Percentiles rank a stretch among this genome's conserved stretches.
phyloP scores from a whole-genome alignment of 2,329 filamentous ascomycete species.

The Furcasterigmium sp. region DNA sequence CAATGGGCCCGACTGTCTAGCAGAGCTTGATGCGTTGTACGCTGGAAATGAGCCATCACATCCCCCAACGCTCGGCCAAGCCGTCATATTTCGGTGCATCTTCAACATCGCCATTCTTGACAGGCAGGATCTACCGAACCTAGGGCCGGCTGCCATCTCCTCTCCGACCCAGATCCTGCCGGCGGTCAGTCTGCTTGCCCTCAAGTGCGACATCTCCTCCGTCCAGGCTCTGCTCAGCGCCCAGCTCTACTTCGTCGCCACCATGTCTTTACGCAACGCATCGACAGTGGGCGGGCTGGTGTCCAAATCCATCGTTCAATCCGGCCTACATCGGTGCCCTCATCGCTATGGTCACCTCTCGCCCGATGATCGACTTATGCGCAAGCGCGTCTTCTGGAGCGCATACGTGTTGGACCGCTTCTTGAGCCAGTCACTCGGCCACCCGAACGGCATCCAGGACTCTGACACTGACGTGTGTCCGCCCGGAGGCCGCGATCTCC shows the following conservation, averaged over 20 bases:
- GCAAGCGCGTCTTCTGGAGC: conserved; percentile 35
- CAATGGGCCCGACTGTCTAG: conserved; percentile 42
- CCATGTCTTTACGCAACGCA: conserved; percentile 41
- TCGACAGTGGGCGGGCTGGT: conserved; percentile 42
- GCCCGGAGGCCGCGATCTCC: conserved; percentile 20
- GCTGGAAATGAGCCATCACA: not conserved
- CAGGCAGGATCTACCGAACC: conserved; percentile 18
- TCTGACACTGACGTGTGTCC: conserved; percentile 30
- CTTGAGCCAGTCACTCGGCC: conserved; percentile 27
- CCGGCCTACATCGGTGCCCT: conserved; percentile 45
- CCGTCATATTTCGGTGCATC: conserved; percentile 42
- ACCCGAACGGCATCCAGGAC: conserved; percentile 27
- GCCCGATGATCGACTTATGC: conserved; percentile 20
- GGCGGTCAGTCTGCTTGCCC: conserved; percentile 28
- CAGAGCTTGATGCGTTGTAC: conserved; percentile 28
- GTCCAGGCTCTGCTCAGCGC: conserved; percentile 42
- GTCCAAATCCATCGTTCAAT: conserved; percentile 39
- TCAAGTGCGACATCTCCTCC: conserved; percentile 36
- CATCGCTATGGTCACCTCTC: conserved; percentile 41
- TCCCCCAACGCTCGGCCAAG: conserved; percentile 17
- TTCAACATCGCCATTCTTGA: conserved; percentile 23
- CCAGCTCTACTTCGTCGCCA: conserved; percentile 41
- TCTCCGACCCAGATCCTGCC: conserved; percentile 18
- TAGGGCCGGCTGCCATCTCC: conserved; percentile 3
- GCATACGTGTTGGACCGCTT: conserved; percentile 30